Conservation (phyloP, 2,329 filamentous ascomycete genomes). For the Trichoderma sp. region DNA sequence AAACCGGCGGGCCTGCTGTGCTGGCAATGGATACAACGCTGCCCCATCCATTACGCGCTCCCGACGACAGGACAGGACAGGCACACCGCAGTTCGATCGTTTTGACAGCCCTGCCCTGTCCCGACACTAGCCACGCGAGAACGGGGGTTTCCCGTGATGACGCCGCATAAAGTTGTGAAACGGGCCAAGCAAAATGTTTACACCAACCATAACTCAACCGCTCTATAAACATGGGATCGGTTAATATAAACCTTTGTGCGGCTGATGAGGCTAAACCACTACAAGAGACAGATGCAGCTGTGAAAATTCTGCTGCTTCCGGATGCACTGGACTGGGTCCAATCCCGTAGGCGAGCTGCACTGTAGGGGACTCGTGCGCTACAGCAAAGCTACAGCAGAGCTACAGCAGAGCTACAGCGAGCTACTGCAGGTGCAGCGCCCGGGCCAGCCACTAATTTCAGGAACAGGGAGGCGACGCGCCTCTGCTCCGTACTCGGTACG, state of each 20-base stretch:
- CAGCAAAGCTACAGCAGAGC: slow-evolving; percentile 5
- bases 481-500: not conserved
- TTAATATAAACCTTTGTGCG: not conserved
- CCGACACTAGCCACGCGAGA: not conserved
- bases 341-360: not conserved
- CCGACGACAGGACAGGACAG: not conserved
- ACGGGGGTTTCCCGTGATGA: not conserved
- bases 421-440: slow-evolving; percentile 10
- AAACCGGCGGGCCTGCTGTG: slow-evolving; percentile 3
- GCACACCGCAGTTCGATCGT: not conserved
- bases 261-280: not conserved
- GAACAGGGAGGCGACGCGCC: slow-evolving; percentile 9
- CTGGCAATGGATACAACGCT: not conserved
- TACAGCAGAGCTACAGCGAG: not conserved
- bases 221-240: not conserved
- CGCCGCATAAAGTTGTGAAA: not conserved
- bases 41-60: not conserved
- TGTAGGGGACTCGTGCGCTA: not conserved
- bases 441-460: slow-evolving; percentile 11
- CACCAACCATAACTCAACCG: not conserved
- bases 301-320: not conserved
- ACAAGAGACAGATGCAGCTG: not conserved
- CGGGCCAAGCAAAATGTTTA: not conserved
- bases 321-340: not conserved
- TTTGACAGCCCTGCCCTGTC: not conserved